Percentiles rank a stretch among this genome's conserved stretches.
phyloP scores from a whole-genome alignment of 108 stramenopile species.

The Nitzschia inconspicua region DNA sequence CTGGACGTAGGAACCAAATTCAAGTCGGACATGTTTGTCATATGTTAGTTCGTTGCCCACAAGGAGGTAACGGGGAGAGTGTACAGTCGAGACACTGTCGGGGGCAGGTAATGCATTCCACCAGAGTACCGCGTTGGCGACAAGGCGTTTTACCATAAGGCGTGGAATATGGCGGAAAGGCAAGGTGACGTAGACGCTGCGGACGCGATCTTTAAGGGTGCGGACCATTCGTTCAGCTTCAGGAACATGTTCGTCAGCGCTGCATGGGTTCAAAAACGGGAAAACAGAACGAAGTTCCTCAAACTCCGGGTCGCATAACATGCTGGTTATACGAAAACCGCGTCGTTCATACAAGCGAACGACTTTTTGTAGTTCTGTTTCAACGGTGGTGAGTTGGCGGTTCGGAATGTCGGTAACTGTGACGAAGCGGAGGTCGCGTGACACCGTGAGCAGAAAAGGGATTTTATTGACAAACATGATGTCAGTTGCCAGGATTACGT shows the following conservation, averaged over 20 bases:
- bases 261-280: no score
- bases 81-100: slow-evolving; percentile 9
- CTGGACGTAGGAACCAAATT: slow-evolving; percentile 42
- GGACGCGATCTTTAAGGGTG: slow-evolving; percentile 32
- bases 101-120: slow-evolving; percentile 18
- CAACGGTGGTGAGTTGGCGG: background rate
- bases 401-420: slow-evolving; percentile 5
- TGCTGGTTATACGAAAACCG: slow-evolving; percentile 22
- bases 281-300: slow-evolving; percentile 2
- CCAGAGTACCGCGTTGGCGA: slow-evolving; percentile 20
- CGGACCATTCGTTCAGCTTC: slow-evolving; percentile 42
- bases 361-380: no score
- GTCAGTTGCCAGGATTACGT: slow-evolving; percentile 29
- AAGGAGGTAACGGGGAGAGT: slow-evolving; percentile 22
- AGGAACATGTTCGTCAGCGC: slow-evolving; percentile 43
- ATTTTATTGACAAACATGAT: slow-evolving; percentile 42
- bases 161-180: slow-evolving; percentile 33
- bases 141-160: slow-evolving; percentile 15
- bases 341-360: slow-evolving; percentile 18
- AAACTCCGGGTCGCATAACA: slow-evolving; percentile 35
- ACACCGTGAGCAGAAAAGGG: slow-evolving; percentile 34
- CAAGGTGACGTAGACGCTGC: slow-evolving; percentile 18
- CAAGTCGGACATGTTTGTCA: slow-evolving; percentile 13
- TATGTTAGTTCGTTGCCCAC: slow-evolving; percentile 7
- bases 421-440: slow-evolving; percentile 24